Evolutionary conservation across 2,329 filamentous ascomycete species (phyloP).

Genomic region (Clonostachys sp.): DNA sequence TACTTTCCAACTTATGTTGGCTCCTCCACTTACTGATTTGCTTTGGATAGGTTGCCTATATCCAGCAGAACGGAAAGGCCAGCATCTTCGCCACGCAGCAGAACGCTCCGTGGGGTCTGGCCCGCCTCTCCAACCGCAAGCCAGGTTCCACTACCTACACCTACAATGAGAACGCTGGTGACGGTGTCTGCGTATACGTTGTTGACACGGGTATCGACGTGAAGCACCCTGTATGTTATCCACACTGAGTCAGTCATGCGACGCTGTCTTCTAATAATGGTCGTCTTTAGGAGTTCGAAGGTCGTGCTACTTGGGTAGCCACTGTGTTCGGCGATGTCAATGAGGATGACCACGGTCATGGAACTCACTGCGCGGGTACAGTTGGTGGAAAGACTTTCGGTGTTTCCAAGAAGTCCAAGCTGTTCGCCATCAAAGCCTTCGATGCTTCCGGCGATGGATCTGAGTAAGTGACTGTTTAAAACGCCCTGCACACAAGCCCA

Average conservation of each 20-base stretch:
- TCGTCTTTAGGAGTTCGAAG: constrained; percentile 22
- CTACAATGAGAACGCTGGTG: constrained; percentile 23
- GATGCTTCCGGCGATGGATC: constrained; percentile 18
- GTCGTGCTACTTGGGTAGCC: constrained; percentile 23
- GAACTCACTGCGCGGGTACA: constrained; percentile 51
- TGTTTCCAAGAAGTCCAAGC: constrained; percentile 46
- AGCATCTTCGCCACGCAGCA: constrained; percentile 23
- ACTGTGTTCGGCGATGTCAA: constrained; percentile 24
- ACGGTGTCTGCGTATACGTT: constrained; percentile 29
- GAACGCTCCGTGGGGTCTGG: constrained; percentile 26
- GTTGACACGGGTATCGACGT: constrained; percentile 31
- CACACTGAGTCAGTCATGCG: not conserved
- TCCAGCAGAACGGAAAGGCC: constrained; percentile 26
- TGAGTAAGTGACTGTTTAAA: constrained; percentile 3
- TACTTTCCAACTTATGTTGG: too few species aligned
- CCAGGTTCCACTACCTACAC: constrained; percentile 15
- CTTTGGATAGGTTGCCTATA: constrained; percentile 15
- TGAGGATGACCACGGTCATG: constrained; percentile 49
- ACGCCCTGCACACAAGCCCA: constrained; percentile 2
- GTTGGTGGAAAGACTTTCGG: constrained; percentile 52
- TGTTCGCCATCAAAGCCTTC: constrained; percentile 50
- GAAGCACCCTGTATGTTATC: constrained; percentile 20
- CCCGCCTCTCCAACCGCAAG: constrained; percentile 19
- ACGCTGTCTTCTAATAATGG: not conserved
- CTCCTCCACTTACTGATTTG: not conserved